phyloP scores from a whole-genome alignment of 768 basidiomycete genomes.

The Nevesoporus exiguus region DNA sequence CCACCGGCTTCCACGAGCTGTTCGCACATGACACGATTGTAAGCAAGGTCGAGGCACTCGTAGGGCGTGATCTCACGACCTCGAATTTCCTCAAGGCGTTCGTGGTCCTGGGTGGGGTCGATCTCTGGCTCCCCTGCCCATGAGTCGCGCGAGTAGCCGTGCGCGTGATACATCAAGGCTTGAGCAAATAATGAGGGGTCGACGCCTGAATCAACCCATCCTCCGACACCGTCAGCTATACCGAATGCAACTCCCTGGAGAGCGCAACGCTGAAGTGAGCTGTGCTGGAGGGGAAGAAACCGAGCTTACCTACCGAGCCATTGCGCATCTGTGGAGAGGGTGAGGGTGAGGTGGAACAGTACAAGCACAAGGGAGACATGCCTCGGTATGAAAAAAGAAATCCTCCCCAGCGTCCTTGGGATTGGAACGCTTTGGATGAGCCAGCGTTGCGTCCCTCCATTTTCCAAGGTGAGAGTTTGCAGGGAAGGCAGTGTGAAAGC shows the following conservation, averaged over 20 bases:
- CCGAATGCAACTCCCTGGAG: slow-evolving; percentile 74
- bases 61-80: slow-evolving; percentile 68
- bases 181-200: slow-evolving; percentile 92
- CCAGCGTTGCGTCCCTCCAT: slow-evolving; percentile 68
- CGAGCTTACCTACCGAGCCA: slow-evolving; percentile 59
- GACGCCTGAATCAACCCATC: slow-evolving; percentile 80
- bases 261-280: slow-evolving; percentile 21
- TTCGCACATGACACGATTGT: slow-evolving; percentile 68
- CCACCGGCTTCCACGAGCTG: slow-evolving; percentile 52
- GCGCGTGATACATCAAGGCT: slow-evolving; percentile 84
- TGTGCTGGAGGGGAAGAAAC: slow-evolving; percentile 6
- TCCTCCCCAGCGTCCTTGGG: slow-evolving; percentile 52
- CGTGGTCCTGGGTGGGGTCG: slow-evolving; percentile 71
- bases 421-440: slow-evolving; percentile 38
- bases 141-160: slow-evolving; percentile 64
- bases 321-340: slow-evolving; percentile 59
- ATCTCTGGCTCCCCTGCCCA: slow-evolving; percentile 85
- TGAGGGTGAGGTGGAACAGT: slow-evolving; percentile 1
- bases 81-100: slow-evolving; percentile 58
- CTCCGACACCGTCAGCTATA: slow-evolving; percentile 91
- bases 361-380: slow-evolving; percentile 32
- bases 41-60: slow-evolving; percentile 70
- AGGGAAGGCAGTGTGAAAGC: slow-evolving; percentile 49
- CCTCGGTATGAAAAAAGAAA: slow-evolving; percentile 68
- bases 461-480: slow-evolving; percentile 53